phyloP scores from a whole-genome alignment of 257 asterid genomes.

The Perilla frutescens region DNA sequence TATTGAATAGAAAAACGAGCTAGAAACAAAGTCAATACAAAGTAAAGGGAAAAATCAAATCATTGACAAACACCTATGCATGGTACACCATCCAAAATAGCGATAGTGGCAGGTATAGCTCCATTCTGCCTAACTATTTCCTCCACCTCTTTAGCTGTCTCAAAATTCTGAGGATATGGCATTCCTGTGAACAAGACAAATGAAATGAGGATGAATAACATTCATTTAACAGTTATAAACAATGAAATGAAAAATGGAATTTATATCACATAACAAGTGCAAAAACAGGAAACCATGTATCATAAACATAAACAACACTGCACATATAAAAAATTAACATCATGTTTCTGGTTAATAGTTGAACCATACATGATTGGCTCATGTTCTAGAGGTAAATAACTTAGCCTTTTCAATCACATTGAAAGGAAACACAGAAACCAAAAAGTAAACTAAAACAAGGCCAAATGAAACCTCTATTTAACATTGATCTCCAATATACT shows the following conservation, averaged over 20 bases:
- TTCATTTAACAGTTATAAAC: slow-evolving; percentile 6
- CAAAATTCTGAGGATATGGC: slow-evolving; percentile 95
- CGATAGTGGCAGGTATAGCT: slow-evolving; percentile 92
- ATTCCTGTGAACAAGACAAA: slow-evolving; percentile 57
- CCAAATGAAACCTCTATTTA: background rate
- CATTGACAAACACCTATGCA: slow-evolving; percentile 60
- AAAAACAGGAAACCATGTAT: slow-evolving; percentile 1
- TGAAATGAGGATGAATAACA: slow-evolving; percentile 4
- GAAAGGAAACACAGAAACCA: background rate
- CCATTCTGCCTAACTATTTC: slow-evolving; percentile 73
- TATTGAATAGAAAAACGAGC: slow-evolving; percentile 20
- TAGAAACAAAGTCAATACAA: slow-evolving; percentile 15
- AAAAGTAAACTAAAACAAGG: background rate
- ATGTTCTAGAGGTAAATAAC: background rate
- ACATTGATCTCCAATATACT: background rate
- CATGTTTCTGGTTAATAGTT: background rate
- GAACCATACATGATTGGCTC: background rate
- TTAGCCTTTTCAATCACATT: background rate
- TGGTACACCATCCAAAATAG: slow-evolving; percentile 87
- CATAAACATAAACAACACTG: background rate
- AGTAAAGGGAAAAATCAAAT: slow-evolving; percentile 18
- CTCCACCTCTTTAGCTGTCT: slow-evolving; percentile 87
- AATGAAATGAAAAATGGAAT: background rate
- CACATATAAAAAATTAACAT: background rate
- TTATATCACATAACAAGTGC: slow-evolving; percentile 17